Evolutionary conservation across 2,329 filamentous ascomycete genomes (phyloP).

Genomic region (Talaromyces amestolkiae): DNA sequence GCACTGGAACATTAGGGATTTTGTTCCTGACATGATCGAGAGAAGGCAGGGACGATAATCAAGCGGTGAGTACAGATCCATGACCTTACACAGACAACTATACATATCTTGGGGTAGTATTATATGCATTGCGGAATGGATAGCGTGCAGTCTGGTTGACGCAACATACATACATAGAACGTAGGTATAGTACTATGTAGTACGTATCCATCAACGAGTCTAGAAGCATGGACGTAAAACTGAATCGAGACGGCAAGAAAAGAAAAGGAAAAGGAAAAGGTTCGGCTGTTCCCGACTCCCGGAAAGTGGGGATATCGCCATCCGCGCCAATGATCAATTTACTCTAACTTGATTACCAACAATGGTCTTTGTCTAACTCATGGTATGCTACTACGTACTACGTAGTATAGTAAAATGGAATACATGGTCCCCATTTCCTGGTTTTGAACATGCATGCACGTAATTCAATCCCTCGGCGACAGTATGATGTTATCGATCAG

Average conservation of each 20-base stretch:
- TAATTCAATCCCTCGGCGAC: slow-evolving; percentile 25
- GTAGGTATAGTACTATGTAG: not conserved
- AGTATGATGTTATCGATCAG: slow-evolving; percentile 93
- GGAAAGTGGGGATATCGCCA: not conserved
- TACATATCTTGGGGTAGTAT: not conserved
- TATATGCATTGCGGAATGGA: not conserved
- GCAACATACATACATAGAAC: not conserved
- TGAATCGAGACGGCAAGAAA: not conserved
- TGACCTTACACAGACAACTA: not conserved
- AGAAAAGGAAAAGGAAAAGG: not conserved
- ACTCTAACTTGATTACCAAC: no score
- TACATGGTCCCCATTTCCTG: not conserved
- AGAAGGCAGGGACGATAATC: not conserved
- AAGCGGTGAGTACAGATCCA: not conserved
- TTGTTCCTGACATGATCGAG: no score
- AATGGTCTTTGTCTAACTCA: not conserved
- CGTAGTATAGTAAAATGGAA: not conserved
- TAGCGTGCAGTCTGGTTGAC: not conserved
- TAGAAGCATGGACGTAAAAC: not conserved
- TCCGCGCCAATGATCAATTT: not conserved
- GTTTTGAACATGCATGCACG: not conserved
- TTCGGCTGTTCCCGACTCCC: slow-evolving; percentile 1
- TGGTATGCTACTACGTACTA: not conserved
- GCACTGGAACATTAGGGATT: not conserved
- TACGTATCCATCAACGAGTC: not conserved